These are phyloP conservation scores for Hordeum vulgare DNA, from an alignment of 176 grass and related monocot genomes.

Conservation along the genomic window MorexV3_pseudomolecules_assembly NC_058520.1:600884018-600884517, in stretches of 20 bases:
- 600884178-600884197: background rate
- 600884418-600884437: background rate
- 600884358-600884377: background rate
- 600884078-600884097: slow-evolving; percentile 20
- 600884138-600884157: background rate
- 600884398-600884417: slow-evolving; percentile 23
- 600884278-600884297: slow-evolving; percentile 21
- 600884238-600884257: background rate
- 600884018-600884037: slow-evolving; percentile 29
- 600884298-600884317: slow-evolving; percentile 23
- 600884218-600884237: slow-evolving; percentile 1
- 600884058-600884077: slow-evolving; percentile 10
- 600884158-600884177: background rate
- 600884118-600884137: background rate
- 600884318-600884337: slow-evolving; percentile 17
- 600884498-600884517: background rate
- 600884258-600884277: background rate
- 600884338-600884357: slow-evolving; percentile 17
- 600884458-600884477: slow-evolving; percentile 21
- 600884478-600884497: slow-evolving; percentile 4
- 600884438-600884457: background rate
- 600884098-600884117: background rate
- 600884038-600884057: slow-evolving; percentile 16
- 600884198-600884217: slow-evolving; percentile 21
- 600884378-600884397: slow-evolving; percentile 16